Percentiles rank a stretch among this genome's conserved stretches.
These are phyloP conservation scores for Geosmithia morbida DNA, from an alignment of 2,329 filamentous ascomycete species.

Conservation along the genomic window DNA sequence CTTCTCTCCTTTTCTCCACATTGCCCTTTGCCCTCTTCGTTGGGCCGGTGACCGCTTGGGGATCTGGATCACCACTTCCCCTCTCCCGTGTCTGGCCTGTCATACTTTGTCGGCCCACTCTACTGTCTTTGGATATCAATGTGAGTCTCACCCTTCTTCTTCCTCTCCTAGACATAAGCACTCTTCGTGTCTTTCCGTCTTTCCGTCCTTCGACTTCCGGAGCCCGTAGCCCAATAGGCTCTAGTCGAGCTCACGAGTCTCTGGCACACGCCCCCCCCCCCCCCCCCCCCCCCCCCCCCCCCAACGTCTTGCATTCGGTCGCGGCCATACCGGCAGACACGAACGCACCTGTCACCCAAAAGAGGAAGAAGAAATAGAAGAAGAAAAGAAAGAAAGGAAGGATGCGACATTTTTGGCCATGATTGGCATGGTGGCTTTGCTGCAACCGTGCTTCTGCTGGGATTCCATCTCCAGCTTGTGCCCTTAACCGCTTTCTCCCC, in stretches of 20 bases:
- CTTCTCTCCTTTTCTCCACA: not conserved
- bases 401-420: not conserved
- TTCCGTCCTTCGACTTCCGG: no score
- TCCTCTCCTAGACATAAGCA: not conserved
- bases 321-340: not conserved
- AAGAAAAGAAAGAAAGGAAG: not conserved
- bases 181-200: no score
- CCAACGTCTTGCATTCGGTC: not conserved
- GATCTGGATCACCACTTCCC: not conserved
- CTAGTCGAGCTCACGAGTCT: not conserved
- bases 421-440: not conserved
- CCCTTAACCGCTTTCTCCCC: not conserved
- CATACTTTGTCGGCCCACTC: not conserved
- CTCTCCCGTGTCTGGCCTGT: not conserved
- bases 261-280: not conserved
- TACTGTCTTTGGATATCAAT: not conserved
- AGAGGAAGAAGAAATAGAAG: not conserved
- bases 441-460: not conserved
- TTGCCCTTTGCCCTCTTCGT: not conserved
- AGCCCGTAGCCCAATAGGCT: not conserved
- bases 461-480: not conserved
- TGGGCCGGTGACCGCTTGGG: not conserved
- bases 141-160: not conserved
- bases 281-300: no score
- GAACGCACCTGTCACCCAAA: not conserved